phyloP scores from a whole-genome alignment of 306 rosid species.

The Sicyos baderoa region DNA sequence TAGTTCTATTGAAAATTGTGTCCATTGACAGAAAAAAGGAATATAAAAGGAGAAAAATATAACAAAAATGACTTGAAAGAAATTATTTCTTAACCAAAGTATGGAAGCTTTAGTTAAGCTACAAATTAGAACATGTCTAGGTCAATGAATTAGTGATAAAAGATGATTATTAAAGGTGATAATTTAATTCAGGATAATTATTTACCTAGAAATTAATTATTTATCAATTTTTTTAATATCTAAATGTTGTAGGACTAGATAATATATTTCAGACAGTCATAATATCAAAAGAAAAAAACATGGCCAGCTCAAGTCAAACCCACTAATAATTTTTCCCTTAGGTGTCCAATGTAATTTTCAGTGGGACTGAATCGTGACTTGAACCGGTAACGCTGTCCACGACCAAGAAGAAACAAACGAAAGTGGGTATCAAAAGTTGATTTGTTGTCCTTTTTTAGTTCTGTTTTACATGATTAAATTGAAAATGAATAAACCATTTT shows the following conservation, averaged over 20 bases:
- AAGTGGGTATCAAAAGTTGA: constrained; percentile 21
- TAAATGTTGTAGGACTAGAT: too few relatives aligned
- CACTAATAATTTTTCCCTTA: neutral
- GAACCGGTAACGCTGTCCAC: constrained; percentile 22
- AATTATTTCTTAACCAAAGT: neutral
- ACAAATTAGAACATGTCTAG: neutral
- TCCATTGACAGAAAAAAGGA: neutral
- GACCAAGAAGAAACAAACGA: constrained; percentile 19
- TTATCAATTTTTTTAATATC: too few relatives aligned
- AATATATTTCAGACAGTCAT: too few relatives aligned
- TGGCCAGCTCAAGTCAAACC: constrained; percentile 4
- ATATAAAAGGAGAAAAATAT: neutral
- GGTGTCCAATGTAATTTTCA: constrained; percentile 1
- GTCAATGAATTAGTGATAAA: neutral
- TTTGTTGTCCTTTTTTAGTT: constrained; percentile 14
- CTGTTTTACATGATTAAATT: neutral
- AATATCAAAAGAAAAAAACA: too few relatives aligned
- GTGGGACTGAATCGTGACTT: constrained; percentile 19
- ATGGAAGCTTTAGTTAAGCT: constrained; percentile 14
- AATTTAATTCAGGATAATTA: too few relatives aligned
- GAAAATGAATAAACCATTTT: constrained; percentile 12
- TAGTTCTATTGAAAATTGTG: neutral
- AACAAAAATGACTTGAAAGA: neutral
- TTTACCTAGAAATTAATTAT: too few relatives aligned
- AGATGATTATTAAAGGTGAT: too few relatives aligned